Evolutionary conservation across 495 filamentous ascomycete species (phyloP), one percentile per base, ranked within the genome.

Genomic region (Trichocladium antarcticum): DNA sequence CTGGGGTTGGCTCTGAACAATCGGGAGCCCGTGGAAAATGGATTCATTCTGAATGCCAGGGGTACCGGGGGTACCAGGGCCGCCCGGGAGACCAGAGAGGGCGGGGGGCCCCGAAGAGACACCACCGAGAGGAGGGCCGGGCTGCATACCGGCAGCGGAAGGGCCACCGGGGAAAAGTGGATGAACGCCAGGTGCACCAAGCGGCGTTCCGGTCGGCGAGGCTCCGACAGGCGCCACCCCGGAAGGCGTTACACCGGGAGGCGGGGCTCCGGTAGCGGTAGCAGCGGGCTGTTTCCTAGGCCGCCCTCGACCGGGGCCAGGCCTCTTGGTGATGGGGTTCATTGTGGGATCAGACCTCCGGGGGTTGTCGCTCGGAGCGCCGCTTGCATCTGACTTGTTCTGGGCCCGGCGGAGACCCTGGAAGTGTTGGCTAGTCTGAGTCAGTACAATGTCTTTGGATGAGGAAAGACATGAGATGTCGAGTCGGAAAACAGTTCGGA

Each of bases 291-390:
- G 52, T 52, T 74, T 75, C 35, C 67, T 56, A 0, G 72, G 72
- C 2, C 72, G 65, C 2, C 72, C 72, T 35, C 72, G 62, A 16
- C 72, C 71, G 0, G 72, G 72, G 12, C 72, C 72, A 1, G 72
- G 72, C 28, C 72, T 62, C 15, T 71, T 62, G 16, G 71, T 75
- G 45, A 75, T 74, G 45, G 72, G 72, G 43, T 75, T 75, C 24
- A 56, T 16, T 4, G 62, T 64, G 17, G 72, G 71, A 51, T 74
- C 71, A 35, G 52, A n/a, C 45, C 57, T 67, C 36, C 67, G 54
- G 14, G 64, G 54, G 7, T 55, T 56, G 7, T 54, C 45, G 24
- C 11, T 9, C n/a, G 40, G 10, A 16, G 34, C 20, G 22, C 56
- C 55, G 43, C 55, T 62, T 6, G 54, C 14, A 12, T 74, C 72